phyloP scores from a whole-genome alignment of 106 monocot genomes.

The Triglochin maritima region DNA sequence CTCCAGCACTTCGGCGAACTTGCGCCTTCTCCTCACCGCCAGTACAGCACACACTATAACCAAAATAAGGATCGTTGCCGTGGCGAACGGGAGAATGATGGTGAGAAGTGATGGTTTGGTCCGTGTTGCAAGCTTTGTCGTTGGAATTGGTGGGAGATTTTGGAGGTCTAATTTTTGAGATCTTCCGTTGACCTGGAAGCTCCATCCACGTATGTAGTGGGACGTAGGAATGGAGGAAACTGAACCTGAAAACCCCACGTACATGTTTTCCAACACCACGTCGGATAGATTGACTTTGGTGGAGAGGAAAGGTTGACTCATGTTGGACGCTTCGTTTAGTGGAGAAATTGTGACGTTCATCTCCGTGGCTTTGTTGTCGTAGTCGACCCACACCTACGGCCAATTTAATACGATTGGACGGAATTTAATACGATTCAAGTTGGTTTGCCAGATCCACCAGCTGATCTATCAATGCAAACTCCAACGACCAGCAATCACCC shows the following conservation, averaged over 20 bases:
- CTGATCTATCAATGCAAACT: no score
- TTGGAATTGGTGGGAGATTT: conserved; percentile 8
- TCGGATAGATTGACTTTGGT: conserved; percentile 12
- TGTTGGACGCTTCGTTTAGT: conserved; percentile 1
- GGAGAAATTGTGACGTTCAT: background rate
- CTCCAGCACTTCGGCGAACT: conserved; percentile 26
- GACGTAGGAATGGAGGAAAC: conserved; percentile 7
- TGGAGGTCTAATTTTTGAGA: conserved; percentile 16
- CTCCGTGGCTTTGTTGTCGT: background rate
- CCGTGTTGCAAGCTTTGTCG: background rate
- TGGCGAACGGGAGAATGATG: background rate
- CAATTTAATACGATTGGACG: no score
- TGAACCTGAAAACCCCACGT: conserved; percentile 29
- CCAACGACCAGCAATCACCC: no score
- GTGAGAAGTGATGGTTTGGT: background rate
- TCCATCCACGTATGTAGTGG: conserved; percentile 34
- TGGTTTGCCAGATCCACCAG: no score
- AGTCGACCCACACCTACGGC: conserved; percentile 5
- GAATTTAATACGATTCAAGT: no score
- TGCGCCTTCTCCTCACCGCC: conserved; percentile 7
- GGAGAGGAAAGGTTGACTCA: conserved; percentile 18
- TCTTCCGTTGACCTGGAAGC: conserved; percentile 16
- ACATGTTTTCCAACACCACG: conserved; percentile 20
- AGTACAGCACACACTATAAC: background rate
- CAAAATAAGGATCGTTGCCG: background rate